Conservation (phyloP, 23 red algal species). For the Cyanidiococcus yangmingshanensis region DNA sequence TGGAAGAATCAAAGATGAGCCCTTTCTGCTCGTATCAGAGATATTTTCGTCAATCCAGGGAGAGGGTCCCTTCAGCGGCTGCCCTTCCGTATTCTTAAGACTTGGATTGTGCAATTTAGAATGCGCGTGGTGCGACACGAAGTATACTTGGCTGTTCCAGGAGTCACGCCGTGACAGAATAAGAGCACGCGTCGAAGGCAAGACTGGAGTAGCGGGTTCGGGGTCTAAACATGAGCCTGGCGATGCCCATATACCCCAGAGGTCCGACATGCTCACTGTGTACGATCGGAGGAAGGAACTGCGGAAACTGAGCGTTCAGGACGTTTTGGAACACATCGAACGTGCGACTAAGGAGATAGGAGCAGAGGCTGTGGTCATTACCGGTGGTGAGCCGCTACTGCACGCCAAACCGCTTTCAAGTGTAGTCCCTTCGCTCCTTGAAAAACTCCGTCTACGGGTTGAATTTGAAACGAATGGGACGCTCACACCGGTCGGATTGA, state of each 20-base stretch:
- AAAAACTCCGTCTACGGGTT: conserved; percentile 27
- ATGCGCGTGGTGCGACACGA: conserved; percentile 94
- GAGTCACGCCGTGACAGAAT: conserved; percentile 21
- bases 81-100: conserved; percentile 77
- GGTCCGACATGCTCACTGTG: not conserved
- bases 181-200: not conserved
- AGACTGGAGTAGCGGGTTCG: not conserved
- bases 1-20: no score
- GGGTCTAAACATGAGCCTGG: not conserved
- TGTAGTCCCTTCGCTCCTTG: conserved; percentile 31
- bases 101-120: conserved; percentile 85
- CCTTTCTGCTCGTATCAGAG: conserved; percentile 75
- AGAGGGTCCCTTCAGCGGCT: conserved; percentile 80
- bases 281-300: conserved; percentile 42
- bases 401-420: conserved; percentile 43
- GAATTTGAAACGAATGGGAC: conserved; percentile 99
- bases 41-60: conserved; percentile 85
- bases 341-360: conserved; percentile 22
- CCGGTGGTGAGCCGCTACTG: conserved; percentile 83
- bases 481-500: conserved; percentile 44
- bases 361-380: conserved; percentile 46
- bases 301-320: conserved; percentile 16
- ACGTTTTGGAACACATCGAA: conserved; percentile 24
- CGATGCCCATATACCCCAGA: not conserved
- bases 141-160: conserved; percentile 65